Base-by-base conservation (phyloP, 371 early-diverging fungal genomes). In the Blastocladiella emersonii region DNA sequence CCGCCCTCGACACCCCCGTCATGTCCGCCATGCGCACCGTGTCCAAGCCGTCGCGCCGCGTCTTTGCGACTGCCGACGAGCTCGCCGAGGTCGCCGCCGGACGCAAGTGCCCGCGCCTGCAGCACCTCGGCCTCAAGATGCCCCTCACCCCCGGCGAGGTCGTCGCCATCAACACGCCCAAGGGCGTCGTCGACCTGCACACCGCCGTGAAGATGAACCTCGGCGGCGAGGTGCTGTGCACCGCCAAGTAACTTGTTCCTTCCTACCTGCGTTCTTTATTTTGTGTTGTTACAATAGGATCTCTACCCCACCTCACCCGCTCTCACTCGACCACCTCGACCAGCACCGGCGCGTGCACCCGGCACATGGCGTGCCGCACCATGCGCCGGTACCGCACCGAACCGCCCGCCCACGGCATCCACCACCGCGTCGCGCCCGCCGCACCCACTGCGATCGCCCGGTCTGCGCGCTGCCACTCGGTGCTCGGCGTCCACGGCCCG, bases 131-230 rank as follows among this genome's bases (percentile, higher is more conserved):
- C 1, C 65, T 78, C 59, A 51, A 76, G 63, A 73, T 72, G 66
- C 89, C 92, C 37, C 74, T 91, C 61, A 82, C 81, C 51, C 88
- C 93, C 0, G 97, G 97, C 45, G 93, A 95, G 75, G 84, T 95
- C 65, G 87, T 92, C 36, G 88, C 95, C 61, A 70, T 97, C 39
- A 83, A 87, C 25, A 94, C 97, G 49, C 80, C 79, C 36, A 79
- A 83, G 67, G 97, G 97, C n/a, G 86, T 95, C 23, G 66, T 95
- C 61, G 95, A 95, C 66, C 65, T 95, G 63, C 87, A 91, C 68
- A 94, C 92, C 48, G 97, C 97, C 4, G 73, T 93, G 63, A 74
- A 83, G 70, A 78, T 86, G 71, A 82, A 86, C 49, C 81, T 90
- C 27, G 94, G 95, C 51, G 97, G 96, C 56, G 88, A 90, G 70